phyloP scores from a whole-genome alignment of 352 stramenopile genomes.

The Phytophthora capsici region DNA sequence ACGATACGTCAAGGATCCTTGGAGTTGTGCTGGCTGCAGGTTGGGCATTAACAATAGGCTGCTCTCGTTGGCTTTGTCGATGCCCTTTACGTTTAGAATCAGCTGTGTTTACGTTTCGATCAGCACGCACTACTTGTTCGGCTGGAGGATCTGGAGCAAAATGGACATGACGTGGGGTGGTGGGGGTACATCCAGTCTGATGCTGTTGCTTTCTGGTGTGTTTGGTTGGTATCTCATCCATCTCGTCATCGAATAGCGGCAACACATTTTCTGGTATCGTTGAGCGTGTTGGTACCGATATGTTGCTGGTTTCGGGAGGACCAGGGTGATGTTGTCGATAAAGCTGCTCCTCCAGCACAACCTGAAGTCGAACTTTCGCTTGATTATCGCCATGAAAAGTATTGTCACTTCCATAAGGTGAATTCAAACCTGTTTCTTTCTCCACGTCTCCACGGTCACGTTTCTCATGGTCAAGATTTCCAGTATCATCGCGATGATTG shows the following conservation, averaged over 20 bases:
- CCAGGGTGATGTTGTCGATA: not conserved
- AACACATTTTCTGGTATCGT: slow-evolving; percentile 7
- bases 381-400: not conserved
- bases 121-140: not conserved
- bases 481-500: not conserved
- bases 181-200: not conserved
- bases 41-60: not conserved
- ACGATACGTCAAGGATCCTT: slow-evolving; percentile 6
- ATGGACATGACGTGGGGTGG: not conserved
- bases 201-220: not conserved
- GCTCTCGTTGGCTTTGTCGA: not conserved
- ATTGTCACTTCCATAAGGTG: not conserved
- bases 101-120: not conserved
- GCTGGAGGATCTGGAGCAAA: not conserved
- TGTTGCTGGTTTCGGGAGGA: not conserved
- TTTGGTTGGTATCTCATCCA: not conserved
- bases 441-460: not conserved
- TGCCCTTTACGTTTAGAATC: not conserved
- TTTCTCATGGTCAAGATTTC: not conserved
- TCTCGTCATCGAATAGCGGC: slow-evolving; percentile 30
- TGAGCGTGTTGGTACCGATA: not conserved
- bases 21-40: not conserved
- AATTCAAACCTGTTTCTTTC: not conserved
- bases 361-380: not conserved
- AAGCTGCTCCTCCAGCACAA: not conserved